These are phyloP conservation scores for Dryadomyces quercivorus DNA, from an alignment of 2,329 filamentous ascomycete genomes.

Conservation along the genomic window DNA sequence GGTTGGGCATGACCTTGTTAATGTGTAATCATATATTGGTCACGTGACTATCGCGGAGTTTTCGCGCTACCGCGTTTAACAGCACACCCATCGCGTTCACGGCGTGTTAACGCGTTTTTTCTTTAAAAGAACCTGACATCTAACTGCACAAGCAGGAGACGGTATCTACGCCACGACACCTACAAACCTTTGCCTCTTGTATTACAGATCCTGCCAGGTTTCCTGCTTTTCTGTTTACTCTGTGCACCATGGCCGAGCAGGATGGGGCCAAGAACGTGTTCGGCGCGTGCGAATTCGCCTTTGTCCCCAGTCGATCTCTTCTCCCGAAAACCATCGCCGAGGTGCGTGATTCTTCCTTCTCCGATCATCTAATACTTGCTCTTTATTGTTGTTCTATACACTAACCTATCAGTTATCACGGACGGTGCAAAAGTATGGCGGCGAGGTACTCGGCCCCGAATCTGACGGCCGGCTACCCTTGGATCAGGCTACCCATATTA, in stretches of 20 bases:
- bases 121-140: too few species aligned
- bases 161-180: too few species aligned
- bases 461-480: conserved; percentile 37
- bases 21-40: not conserved
- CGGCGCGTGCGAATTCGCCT: conserved; percentile 30
- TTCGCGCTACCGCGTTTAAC: conserved; percentile 12
- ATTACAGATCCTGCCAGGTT: too few species aligned
- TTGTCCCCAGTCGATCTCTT: conserved; percentile 30
- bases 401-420: conserved; percentile 24
- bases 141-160: too few species aligned
- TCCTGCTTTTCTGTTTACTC: not conserved
- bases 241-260: conserved; percentile 12
- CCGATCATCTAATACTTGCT: not conserved
- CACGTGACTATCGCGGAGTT: conserved; percentile 12
- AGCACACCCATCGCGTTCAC: not conserved
- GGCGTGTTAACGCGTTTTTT: not conserved
- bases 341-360: conserved; percentile 15
- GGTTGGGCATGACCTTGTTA: too few species aligned
- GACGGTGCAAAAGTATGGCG: conserved; percentile 36
- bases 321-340: conserved; percentile 28
- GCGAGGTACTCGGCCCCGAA: conserved; percentile 31
- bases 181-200: too few species aligned
- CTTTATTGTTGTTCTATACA: not conserved
- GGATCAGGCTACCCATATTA: conserved; percentile 38
- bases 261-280: conserved; percentile 25